Evolutionary conservation across 2,329 filamentous ascomycete genomes (phyloP), one percentile per base, ranked within the genome.

Genomic region (Lachnellula arida): DNA sequence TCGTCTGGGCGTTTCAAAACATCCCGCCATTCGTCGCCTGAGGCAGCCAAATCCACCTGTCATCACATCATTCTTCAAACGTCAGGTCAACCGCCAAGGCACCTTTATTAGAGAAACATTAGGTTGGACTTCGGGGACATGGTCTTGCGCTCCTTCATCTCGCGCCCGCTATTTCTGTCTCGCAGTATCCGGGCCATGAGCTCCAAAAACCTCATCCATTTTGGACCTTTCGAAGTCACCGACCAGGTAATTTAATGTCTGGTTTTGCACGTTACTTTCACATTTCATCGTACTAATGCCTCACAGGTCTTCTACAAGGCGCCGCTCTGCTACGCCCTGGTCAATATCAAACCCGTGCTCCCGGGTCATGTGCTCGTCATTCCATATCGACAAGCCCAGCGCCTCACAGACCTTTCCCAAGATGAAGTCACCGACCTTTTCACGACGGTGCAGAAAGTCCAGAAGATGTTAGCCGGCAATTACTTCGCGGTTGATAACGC

Each of bases 351-450:
- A 74, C 94, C 94, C 23, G 82, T 99, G 39, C 81, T 97, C 1
- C 91, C 92, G 0, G 94, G 94, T 55, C 94, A 99, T 75, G 87
- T 97, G 59, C 88, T 99, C 34, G 82, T 99, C 59, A 96, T 89
- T 63, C 91, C 94, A 0, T 80, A 83, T 19, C 79, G 79, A 35
- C 74, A 77, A 28, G 87, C 91, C 63, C 82, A 80, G 48, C 88
- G 90, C 49, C 80, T 97, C 54, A 68, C 66, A 8, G 66, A 67
- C 51, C 65, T 70, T 42, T 65, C 60, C 0, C 40, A 57, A 8
- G 51, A 56, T 12, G 69, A 74, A 61, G 55, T 72, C n/a, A 76
- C 78, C 37, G 93, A 99, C 71, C 82, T 99, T 22, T 96, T 97
- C 75, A 72, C 81, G n/a, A 87, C 92, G 1, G 91, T 96, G 28